A percentile compares a stretch with the other conserved stretches of the same genome.
Evolutionary conservation across 2,329 filamentous ascomycete genomes (phyloP).

Genomic region (Dichotomopilus funicola): DNA sequence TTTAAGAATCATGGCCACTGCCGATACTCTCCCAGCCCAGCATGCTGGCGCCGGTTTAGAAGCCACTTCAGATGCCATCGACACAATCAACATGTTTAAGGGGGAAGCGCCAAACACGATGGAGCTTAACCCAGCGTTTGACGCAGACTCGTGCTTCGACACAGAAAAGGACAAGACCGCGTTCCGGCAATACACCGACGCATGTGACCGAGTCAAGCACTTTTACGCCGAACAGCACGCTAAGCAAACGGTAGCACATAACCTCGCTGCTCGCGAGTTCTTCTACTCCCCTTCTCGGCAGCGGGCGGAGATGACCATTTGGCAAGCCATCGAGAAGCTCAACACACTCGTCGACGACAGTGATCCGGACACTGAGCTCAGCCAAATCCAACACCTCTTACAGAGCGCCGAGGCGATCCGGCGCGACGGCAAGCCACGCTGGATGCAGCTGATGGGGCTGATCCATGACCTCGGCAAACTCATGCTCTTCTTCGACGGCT

Average conservation of each 20-base stretch:
- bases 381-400: conserved; percentile 83
- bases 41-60: conserved; percentile 27
- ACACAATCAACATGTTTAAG: conserved; percentile 30
- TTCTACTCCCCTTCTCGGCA: conserved; percentile 59
- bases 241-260: conserved; percentile 76
- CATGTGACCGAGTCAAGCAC: conserved; percentile 76
- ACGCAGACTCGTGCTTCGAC: conserved; percentile 25
- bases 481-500: conserved; percentile 67
- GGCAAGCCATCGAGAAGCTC: conserved; percentile 89
- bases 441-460: conserved; percentile 73
- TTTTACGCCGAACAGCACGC: conserved; percentile 72
- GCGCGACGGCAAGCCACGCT: conserved; percentile 72
- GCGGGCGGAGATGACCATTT: conserved; percentile 71
- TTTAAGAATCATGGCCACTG: conserved; percentile 26
- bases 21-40: conserved; percentile 16
- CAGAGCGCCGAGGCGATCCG: conserved; percentile 87
- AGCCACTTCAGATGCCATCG: conserved; percentile 31
- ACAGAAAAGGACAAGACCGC: conserved; percentile 29
- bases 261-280: conserved; percentile 68
- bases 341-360: conserved; percentile 87
- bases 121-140: conserved; percentile 16
- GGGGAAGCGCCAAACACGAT: neutral
- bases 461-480: conserved; percentile 78
- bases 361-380: conserved; percentile 80
- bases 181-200: conserved; percentile 67